These are phyloP conservation scores for Aechmea fasciata DNA, from an alignment of 176 grass and related monocot genomes.

Conservation along the genomic window DNA sequence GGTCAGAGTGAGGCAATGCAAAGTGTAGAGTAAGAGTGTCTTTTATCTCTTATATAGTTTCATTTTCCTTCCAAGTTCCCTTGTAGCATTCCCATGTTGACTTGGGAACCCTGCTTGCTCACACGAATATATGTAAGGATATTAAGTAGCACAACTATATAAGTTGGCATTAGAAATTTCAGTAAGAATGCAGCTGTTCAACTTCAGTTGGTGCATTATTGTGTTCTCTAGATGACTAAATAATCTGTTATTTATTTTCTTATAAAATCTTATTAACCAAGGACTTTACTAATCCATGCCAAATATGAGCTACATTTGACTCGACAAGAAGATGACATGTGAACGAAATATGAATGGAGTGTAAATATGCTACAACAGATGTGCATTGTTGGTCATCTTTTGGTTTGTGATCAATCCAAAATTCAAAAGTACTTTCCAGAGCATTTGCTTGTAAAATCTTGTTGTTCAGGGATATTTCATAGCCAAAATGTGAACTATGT, in stretches of 20 bases:
- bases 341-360: neutral
- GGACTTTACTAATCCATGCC: neutral
- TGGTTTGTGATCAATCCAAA: too few species aligned
- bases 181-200: neutral
- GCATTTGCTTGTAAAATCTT: too few species aligned
- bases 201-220: neutral
- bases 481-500: too few species aligned
- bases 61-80: constrained; percentile 8
- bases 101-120: constrained; percentile 10
- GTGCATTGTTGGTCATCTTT: too few species aligned
- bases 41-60: constrained; percentile 12
- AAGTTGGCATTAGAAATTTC: neutral
- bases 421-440: too few species aligned
- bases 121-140: constrained; percentile 20
- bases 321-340: neutral
- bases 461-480: too few species aligned
- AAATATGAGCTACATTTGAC: neutral
- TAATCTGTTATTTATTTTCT: neutral
- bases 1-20: constrained; percentile 32
- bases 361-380: too few species aligned
- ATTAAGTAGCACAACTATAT: constrained; percentile 14
- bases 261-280: neutral
- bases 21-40: constrained; percentile 18
- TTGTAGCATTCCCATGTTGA: constrained; percentile 19
- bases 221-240: neutral